Base-by-base conservation (phyloP, 2,329 filamentous ascomycete species). In the Didymosphaeria variabile region DNA sequence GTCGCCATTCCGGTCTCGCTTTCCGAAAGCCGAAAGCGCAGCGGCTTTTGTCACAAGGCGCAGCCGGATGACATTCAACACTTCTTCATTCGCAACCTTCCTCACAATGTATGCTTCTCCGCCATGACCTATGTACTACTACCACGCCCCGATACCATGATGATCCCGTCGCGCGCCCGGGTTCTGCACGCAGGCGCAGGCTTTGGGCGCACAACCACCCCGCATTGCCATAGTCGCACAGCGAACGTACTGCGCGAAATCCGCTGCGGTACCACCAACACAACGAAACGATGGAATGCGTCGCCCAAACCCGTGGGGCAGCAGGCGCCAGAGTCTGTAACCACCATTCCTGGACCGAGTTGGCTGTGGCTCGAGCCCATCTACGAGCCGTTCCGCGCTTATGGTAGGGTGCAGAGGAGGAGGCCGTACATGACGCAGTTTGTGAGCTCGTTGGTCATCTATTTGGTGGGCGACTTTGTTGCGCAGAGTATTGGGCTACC, bases 361-460 rank as follows among this genome's bases (percentile, higher is more conserved):
- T 81, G 79, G 77, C 72, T 81, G 15, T 83, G 81, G 81, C 75
- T 83, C 17, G 79, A 82, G 58, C 81, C 81, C 9, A 74, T 83
- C 54, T 77, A 78, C 45, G 73, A 72, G 38, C 82, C 82, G 10
- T 81, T 84, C 63, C 78, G 80, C 55, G 80, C 79, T 47, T 97
- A 95, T 74, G 88, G 86, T 17, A 85, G 89, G 23, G 86, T 88
- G 50, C 93, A 97, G 79, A 82, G 87, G 55, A 85, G 86, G 53
- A 83, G 89, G 53, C 94, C 94, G 0, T 91, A 92, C 72, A 80
- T 85, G n/a, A 96, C 92, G 10, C 94, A 97, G 81, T 77, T 97
- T 62, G 83, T 85, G 66, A 93, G 87, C 68, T 88, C 91, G 45
- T 78, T 97, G 49, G 83, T 92, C 42, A 92, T 97, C 61, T 97